Evolutionary conservation across 2,329 filamentous ascomycete genomes (phyloP), one percentile per base, ranked within the genome.

Genomic region (Nemania sp.): DNA sequence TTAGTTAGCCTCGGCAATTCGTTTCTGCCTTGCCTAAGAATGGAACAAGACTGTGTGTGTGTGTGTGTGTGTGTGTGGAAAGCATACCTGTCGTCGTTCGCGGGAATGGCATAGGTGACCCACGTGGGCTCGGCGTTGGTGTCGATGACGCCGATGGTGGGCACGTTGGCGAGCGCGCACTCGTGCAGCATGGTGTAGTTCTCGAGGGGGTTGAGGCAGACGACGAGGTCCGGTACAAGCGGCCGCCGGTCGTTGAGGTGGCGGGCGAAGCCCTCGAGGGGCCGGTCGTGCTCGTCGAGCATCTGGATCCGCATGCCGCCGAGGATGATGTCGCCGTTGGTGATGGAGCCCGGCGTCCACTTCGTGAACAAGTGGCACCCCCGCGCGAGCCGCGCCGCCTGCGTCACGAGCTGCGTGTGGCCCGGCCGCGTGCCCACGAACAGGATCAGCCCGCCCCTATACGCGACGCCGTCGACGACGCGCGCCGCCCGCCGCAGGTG

Each of bases 61-160:
- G n/a, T n/a, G n/a, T n/a, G n/a, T n/a, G n/a, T n/a, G n/a, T n/a
- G n/a, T n/a, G n/a, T n/a, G n/a, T n/a, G n/a, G n/a, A n/a, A n/a
- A n/a, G n/a, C n/a, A n/a, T 75, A 91, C 89, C 89, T 92, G 81
- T 99, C 95, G 73, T 99, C 95, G 75, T 99, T 99, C 52, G 92
- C 92, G 1, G 95, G 95, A 68, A 99, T 97, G 13, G 91, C 90
- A 74, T 99, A 99, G 3, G 95, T 98, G 52, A 98, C 92, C 86
- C 91, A 94, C 0, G 91, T 91, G 0, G 95, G 91, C 76, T 98
- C 90, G 2, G 88, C 89, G 75, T 99, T 90, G 1, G 95, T 98
- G 76, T 99, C 95, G 67, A 98, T 90, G 59, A 99, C 83, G 48
- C 94, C 95, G 71, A 99, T 95, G 0, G 95, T 98, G 1, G 95